Evolutionary conservation across 2,329 filamentous ascomycete genomes (phyloP).

Genomic region (Xylaria sp.): DNA sequence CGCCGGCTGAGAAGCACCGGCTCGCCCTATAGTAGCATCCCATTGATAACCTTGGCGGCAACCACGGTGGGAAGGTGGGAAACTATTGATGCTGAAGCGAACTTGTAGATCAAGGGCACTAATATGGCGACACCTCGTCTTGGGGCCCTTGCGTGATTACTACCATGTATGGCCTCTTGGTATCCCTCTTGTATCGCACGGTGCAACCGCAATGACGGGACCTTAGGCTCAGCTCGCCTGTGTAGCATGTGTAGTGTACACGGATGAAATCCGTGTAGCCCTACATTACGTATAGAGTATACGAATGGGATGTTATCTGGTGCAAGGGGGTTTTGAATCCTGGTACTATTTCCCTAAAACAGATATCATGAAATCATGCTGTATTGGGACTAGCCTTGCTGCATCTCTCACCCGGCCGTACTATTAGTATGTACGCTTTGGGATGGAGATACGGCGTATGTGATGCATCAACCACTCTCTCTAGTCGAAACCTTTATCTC

Average conservation of each 20-base stretch:
- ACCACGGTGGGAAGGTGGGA: conserved; percentile 27
- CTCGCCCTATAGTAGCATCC: conserved; percentile 13
- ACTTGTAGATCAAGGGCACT: conserved; percentile 1
- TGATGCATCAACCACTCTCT: not conserved
- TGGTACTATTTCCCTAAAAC: not conserved
- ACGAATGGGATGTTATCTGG: not conserved
- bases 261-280: not conserved
- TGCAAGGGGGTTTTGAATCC: not conserved
- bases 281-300: not conserved
- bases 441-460: not conserved
- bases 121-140: conserved; percentile 20
- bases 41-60: not conserved
- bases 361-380: not conserved
- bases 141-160: conserved; percentile 28
- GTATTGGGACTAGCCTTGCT: not conserved
- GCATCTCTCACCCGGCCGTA: not conserved
- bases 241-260: not conserved
- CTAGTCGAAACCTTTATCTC: not conserved
- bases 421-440: not conserved
- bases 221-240: not conserved
- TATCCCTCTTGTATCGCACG: conserved; percentile 1
- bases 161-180: conserved; percentile 31
- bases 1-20: conserved; percentile 15
- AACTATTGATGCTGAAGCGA: not conserved
- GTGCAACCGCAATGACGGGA: not conserved